Conservation (phyloP, 108 stramenopile species). For the Fistulifera pelliculosa region DNA sequence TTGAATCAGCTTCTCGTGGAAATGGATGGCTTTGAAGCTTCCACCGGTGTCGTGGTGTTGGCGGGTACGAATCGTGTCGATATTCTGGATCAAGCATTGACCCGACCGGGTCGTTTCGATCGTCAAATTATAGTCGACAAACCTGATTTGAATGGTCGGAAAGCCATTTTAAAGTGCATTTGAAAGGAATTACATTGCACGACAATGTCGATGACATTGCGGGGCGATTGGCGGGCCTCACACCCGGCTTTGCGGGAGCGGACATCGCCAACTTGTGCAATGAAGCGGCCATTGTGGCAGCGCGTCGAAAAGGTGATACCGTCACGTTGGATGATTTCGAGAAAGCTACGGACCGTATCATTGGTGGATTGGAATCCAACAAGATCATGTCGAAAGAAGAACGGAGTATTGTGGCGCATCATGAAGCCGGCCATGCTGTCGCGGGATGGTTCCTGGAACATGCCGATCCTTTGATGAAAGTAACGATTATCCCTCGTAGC, state of each 20-base stretch:
- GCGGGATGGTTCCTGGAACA: slow-evolving; percentile 94
- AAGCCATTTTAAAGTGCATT: slow-evolving; percentile 87
- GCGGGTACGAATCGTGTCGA: slow-evolving; percentile 95
- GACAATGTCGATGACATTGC: slow-evolving; percentile 57
- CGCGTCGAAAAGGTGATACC: slow-evolving; percentile 75
- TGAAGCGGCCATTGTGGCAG: slow-evolving; percentile 96
- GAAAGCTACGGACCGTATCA: slow-evolving; percentile 87
- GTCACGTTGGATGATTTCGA: slow-evolving; percentile 90
- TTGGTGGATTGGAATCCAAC: slow-evolving; percentile 92
- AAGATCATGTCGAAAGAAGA: slow-evolving; percentile 89
- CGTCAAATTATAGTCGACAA: slow-evolving; percentile 89
- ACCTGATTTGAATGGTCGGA: slow-evolving; percentile 90
- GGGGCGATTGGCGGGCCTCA: slow-evolving; percentile 87
- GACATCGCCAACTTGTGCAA: slow-evolving; percentile 98
- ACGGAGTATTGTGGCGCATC: slow-evolving; percentile 88
- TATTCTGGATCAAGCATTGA: slow-evolving; percentile 88
- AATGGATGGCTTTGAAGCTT: slow-evolving; percentile 93
- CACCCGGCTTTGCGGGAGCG: slow-evolving; percentile 93
- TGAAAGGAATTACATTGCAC: slow-evolving; percentile 71
- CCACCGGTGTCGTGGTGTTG: slow-evolving; percentile 81
- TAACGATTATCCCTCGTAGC: slow-evolving; percentile 91
- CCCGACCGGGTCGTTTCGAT: slow-evolving; percentile 90
- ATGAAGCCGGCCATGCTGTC: slow-evolving; percentile 97
- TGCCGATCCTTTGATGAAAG: slow-evolving; percentile 93
- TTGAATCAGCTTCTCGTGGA: slow-evolving; percentile 97